phyloP scores from a whole-genome alignment of 129 eudicot genomes.

The Cynara cardunculus region DNA sequence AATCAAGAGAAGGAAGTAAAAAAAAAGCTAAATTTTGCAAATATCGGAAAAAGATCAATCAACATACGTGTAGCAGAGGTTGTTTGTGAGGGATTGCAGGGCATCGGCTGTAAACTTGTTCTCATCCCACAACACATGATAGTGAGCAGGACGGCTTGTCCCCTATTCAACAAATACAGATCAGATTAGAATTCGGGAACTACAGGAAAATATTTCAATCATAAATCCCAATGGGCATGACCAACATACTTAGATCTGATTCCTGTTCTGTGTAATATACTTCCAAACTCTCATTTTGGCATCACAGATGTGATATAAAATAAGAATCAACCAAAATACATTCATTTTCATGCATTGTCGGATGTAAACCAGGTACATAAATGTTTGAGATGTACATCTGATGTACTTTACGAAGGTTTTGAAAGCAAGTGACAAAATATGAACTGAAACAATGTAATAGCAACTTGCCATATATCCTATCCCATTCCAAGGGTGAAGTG shows the following conservation, averaged over 20 bases:
- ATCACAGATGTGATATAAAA: neutral
- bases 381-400: neutral
- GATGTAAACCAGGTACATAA: neutral
- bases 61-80: conserved; percentile 84
- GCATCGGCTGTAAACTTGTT: conserved; percentile 80
- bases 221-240: neutral
- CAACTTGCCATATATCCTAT: neutral
- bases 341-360: neutral
- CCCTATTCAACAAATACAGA: conserved; percentile 43
- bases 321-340: neutral
- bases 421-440: neutral
- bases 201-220: neutral
- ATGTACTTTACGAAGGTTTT: neutral
- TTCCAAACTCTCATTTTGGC: neutral
- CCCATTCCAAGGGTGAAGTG: no score
- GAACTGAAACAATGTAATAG: neutral
- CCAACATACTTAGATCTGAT: neutral
- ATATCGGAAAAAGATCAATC: neutral
- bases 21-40: neutral
- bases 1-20: neutral
- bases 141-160: conserved; percentile 92
- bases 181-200: neutral
- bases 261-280: neutral
- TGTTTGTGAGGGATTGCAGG: conserved; percentile 71
- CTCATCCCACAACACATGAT: conserved; percentile 98